Base-by-base conservation (phyloP, 345 rosid species). In the Gossypium sturtianum region DNA sequence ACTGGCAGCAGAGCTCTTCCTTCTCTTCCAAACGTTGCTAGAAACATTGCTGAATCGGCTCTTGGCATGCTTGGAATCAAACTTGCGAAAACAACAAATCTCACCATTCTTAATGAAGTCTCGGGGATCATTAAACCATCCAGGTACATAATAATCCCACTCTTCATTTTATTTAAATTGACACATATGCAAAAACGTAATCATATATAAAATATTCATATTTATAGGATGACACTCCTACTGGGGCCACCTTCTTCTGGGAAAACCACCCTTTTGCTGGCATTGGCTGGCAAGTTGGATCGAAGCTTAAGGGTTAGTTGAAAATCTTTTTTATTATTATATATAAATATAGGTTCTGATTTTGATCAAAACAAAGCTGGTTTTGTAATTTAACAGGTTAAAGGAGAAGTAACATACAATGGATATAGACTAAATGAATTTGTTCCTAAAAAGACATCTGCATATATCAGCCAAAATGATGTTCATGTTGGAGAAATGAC, bases 241-340 rank as follows among this genome's bases (percentile, higher is more conserved):
- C 73, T 91, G 27, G 98, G 98, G 0, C 98, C 98, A 7, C 98
- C 98, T 29, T 91, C 98, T 27, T 91, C 98, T 1, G 98, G 98
- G 3, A 93, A 93, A 83, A 91, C 97, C 9, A 91, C 93, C 19
- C 85, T 93, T 73, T 77, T 93, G 69, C 71, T 93, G 25, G 98
- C 98, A 61, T 70, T 93, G 22, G 95, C 98, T 0, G 97, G 94
- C 9, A 93, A 89, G 64, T 80, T 94, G 80, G 97, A 92, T 80
- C 78, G 82, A 17, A 84, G 77, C 53, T 81, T 94, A 58, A 84
- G 87, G 88, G 97, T 94, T 51, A 13, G 68, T 57, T 69, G 45
- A 9, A 27, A 48, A 48, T 73, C 19, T 34, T 34, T 4, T 34
- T 29, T 3, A 0, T 4, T 34, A 34, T 3, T 34, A 34, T 34